Conservation (phyloP, 768 basidiomycete species). For the Tricholoma sp. region DNA sequence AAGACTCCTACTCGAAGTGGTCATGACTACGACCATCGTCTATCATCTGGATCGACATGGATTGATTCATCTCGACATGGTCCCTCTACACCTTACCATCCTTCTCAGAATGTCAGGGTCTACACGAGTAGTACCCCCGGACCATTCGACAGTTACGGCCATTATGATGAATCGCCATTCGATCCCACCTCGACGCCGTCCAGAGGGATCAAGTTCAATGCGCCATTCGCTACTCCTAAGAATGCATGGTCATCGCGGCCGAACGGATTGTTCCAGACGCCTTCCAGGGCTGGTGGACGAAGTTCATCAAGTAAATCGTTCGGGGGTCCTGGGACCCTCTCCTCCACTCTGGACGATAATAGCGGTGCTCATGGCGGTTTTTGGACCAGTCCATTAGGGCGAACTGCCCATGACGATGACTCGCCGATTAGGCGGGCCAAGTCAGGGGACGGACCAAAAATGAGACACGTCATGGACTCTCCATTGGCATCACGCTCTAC, state of each 20-base stretch:
- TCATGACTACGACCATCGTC: constrained; percentile 20
- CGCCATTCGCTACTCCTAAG: constrained; percentile 62
- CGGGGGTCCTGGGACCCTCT: constrained; percentile 22
- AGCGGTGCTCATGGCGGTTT: constrained; percentile 14
- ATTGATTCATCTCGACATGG: constrained; percentile 46
- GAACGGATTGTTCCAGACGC: constrained; percentile 48
- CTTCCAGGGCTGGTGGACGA: constrained; percentile 33
- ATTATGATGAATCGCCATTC: constrained; percentile 54
- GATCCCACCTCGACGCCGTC: constrained; percentile 81
- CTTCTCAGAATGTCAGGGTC: constrained; percentile 31
- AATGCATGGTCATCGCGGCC: constrained; percentile 40
- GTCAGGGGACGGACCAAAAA: constrained; percentile 25
- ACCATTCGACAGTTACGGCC: constrained; percentile 25
- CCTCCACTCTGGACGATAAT: constrained; percentile 27
- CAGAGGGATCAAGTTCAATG: constrained; percentile 62
- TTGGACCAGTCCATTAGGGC: constrained; percentile 14
- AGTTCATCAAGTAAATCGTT: constrained; percentile 21
- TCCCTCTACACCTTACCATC: constrained; percentile 51
- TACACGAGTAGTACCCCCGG: constrained; percentile 34
- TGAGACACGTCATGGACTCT: constrained; percentile 29
- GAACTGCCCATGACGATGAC: constrained; percentile 35
- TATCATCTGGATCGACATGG: constrained; percentile 37
- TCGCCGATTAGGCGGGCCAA: constrained; percentile 48
- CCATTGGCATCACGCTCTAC: constrained; percentile 23
- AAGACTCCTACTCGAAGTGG: constrained; percentile 44